phyloP scores from a whole-genome alignment of 2,329 filamentous ascomycete species.

The Pseudopithomyces chartarum region DNA sequence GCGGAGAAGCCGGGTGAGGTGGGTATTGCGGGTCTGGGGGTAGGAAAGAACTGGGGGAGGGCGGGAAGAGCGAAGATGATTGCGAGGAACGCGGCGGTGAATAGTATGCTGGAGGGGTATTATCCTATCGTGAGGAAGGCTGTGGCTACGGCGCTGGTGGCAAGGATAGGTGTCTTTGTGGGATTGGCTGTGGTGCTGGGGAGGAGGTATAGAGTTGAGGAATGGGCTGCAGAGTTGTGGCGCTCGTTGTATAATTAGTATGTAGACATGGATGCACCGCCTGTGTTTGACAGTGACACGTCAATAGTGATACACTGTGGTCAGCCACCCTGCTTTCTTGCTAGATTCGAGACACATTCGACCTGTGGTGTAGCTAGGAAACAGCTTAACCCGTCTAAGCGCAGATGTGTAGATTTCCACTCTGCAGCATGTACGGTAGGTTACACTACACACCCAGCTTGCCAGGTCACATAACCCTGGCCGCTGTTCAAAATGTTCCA shows the following conservation, averaged over 20 bases:
- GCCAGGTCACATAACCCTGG: too few species aligned
- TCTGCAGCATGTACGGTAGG: too few species aligned
- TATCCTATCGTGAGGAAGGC: constrained; percentile 56
- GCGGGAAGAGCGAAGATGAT: constrained; percentile 44
- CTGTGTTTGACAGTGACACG: too few species aligned
- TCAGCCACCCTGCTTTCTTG: too few species aligned
- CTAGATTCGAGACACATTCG: too few species aligned
- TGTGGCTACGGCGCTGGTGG: constrained; percentile 50
- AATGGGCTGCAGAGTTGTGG: background rate
- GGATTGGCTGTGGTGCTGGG: constrained; percentile 26
- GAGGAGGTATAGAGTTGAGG: constrained; percentile 19
- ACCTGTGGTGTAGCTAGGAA: too few species aligned
- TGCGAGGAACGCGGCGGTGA: constrained; percentile 48
- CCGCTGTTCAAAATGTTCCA: too few species aligned
- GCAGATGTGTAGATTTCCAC: too few species aligned
- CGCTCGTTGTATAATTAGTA: background rate
- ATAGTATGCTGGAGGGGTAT: constrained; percentile 58
- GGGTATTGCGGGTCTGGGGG: constrained; percentile 52
- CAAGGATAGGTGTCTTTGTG: constrained; percentile 36
- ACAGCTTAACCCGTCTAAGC: too few species aligned
- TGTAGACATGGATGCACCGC: too few species aligned
- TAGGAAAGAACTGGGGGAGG: constrained; percentile 47
- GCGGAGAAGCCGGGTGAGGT: constrained; percentile 47
- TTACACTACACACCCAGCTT: too few species aligned
- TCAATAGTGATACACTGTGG: too few species aligned